Evolutionary conservation across 2,329 filamentous ascomycete genomes (phyloP).

Genomic region (Clonostachys solani): DNA sequence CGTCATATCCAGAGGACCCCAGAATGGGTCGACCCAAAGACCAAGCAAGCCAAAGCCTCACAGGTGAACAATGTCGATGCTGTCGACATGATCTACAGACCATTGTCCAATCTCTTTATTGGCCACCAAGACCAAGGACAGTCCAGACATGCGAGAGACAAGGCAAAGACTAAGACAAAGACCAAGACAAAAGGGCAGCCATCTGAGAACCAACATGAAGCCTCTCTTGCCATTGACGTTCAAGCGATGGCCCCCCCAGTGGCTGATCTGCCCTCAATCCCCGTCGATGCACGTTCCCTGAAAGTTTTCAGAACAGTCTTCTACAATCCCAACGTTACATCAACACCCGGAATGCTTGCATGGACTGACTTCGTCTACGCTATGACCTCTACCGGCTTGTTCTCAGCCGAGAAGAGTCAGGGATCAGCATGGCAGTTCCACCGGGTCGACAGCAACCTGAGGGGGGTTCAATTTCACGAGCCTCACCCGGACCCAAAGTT

Average conservation of each 20-base stretch:
- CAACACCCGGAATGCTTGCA: conserved; percentile 31
- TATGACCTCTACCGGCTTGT: conserved; percentile 40
- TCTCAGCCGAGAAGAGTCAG: conserved; percentile 51
- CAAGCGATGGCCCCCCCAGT: background rate
- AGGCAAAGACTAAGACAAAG: too few species aligned
- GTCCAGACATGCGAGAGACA: too few species aligned
- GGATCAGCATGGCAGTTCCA: conserved; percentile 59
- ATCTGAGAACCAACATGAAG: background rate
- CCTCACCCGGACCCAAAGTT: conserved; percentile 25
- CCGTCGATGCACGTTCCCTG: conserved; percentile 21
- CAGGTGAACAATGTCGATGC: too few species aligned
- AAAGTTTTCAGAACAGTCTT: conserved; percentile 35
- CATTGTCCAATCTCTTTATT: too few species aligned
- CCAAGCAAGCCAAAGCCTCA: background rate
- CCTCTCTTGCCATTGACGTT: background rate
- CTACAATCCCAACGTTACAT: conserved; percentile 23
- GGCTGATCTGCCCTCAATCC: conserved; percentile 4
- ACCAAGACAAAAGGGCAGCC: too few species aligned
- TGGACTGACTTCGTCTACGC: conserved; percentile 53
- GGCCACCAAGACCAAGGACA: too few species aligned
- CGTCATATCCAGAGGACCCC: background rate
- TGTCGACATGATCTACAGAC: too few species aligned
- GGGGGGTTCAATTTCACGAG: conserved; percentile 56
- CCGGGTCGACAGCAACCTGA: conserved; percentile 29
- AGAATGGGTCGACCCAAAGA: background rate